Evolutionary conservation across 2,329 filamentous ascomycete genomes (phyloP), one percentile per base, ranked within the genome.

Genomic region (Monosporascus ibericus): DNA sequence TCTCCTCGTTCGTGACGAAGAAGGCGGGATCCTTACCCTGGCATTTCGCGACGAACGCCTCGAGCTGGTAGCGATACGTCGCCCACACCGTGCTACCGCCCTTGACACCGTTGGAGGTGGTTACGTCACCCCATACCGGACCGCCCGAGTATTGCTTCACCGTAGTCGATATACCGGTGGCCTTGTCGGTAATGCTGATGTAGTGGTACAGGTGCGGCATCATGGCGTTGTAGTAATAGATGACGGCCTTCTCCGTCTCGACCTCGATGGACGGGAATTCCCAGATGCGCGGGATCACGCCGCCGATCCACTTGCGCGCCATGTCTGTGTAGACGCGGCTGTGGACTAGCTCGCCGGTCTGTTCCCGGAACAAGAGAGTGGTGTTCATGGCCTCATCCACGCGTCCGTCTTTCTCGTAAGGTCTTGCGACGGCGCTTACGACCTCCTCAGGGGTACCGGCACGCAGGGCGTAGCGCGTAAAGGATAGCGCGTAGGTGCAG

Each of bases 201-300:
- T 64, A 66, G 42, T 68, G 65, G 50, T 67, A 67, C 25, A 70
- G 37, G 53, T 69, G 65, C 46, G 66, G 65, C 63, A 67, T 67
- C 60, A 67, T 63, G 9, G 60, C 62, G 44, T 66, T 68, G 54
- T 65, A 68, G 50, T 64, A 68, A 52, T 58, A 62, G 30, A 67
- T 59, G 17, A 63, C 60, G 3, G 66, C 65, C 36, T 58, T 60
- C 42, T 63, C 64, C 2, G 62, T 63, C 49, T 68, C 65, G 34
- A 69, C 60, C 54, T 67, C 61, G 37, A 68, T 68, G 5, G 62
- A 60, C 3, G 66, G 66, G 3, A 65, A 48, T 48, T 68, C 66
- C 65, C 65, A 68, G 37, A 68, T 18, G 9, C 63, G 62, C 15
- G 66, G 64, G 7, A 68, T 48, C 6, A 64, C 20, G 5, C 58